Base-by-base conservation (phyloP, 2,329 filamentous ascomycete species). In the Trematosphaeria pertusa region DNA sequence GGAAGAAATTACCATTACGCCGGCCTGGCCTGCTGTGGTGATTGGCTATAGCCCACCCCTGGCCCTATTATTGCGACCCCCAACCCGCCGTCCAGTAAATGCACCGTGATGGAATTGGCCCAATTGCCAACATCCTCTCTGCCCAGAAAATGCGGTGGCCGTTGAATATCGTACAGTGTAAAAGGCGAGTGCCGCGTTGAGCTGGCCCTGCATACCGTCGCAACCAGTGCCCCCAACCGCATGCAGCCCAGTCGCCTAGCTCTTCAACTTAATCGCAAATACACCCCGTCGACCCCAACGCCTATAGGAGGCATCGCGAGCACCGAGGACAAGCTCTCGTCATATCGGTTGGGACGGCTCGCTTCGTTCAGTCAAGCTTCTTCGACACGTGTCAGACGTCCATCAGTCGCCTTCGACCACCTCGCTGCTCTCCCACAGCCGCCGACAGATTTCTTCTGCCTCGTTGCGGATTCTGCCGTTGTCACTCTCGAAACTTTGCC, bases 341-440 rank as follows among this genome's bases (percentile, higher is more conserved):
- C 12, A 15, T 7, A 14, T 10, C 20, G n/a, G n/a, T 12, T 7
- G 15, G 12, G 12, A n/a, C 30, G 21, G 30, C 32, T 35, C 6
- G 11, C 36, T 28, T 4, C 9, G 10, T 3, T 20, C 9, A 37
- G 10, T 10, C n/a, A 10, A 22, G 5, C 14, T 10, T 10, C 34
- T 22, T 26, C n/a, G 22, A 39, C 39, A 38, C 22, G 39, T 45
- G 17, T 28, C 22, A 19, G 28, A 24, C 21, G 8, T 21, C 24
- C 43, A 18, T 72, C 66, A 72, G 40, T 72, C 70, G 9, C 61
- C 64, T 37, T 70, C 67, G 17, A 64, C 65, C 34, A 65, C 56
- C 52, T 73, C 69, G 12, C 61, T 60, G 44, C 69, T 69, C 46
- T 73, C 71, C 72, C 72, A 74, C 51, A 74, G 50, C 26, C 72